phyloP scores from a whole-genome alignment of 2,329 filamentous ascomycete species.

The Didymellaceae sp. region DNA sequence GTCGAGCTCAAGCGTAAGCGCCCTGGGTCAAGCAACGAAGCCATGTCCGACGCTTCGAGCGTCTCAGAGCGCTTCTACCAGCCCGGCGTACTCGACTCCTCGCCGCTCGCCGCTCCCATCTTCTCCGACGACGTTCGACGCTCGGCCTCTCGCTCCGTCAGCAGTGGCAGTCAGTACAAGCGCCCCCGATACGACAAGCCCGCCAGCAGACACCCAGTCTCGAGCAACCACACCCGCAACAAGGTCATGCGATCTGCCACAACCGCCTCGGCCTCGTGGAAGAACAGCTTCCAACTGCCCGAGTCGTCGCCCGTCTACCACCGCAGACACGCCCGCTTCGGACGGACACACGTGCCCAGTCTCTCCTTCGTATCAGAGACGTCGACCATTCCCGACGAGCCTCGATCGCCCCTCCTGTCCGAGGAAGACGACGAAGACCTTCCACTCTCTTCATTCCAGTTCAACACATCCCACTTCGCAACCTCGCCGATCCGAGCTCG shows the following conservation, averaged over 20 bases:
- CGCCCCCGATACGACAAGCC: slow-evolving; percentile 38
- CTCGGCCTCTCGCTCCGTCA: slow-evolving; percentile 63
- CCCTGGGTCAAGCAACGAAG: slow-evolving; percentile 70
- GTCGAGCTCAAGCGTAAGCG: slow-evolving; percentile 78
- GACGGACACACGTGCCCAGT: slow-evolving; percentile 71
- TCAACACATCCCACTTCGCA: slow-evolving; percentile 62
- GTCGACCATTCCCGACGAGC: slow-evolving; percentile 70
- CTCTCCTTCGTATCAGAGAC: slow-evolving; percentile 80
- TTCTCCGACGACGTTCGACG: slow-evolving; percentile 80
- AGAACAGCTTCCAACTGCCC: slow-evolving; percentile 74
- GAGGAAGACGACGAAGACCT: slow-evolving; percentile 87
- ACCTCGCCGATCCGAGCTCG: slow-evolving; percentile 80
- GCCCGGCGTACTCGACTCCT: slow-evolving; percentile 75
- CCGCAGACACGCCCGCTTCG: slow-evolving; percentile 74
- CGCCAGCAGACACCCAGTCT: slow-evolving; percentile 42
- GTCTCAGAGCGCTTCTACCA: slow-evolving; percentile 79
- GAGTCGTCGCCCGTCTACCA: slow-evolving; percentile 88
- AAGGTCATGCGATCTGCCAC: slow-evolving; percentile 65
- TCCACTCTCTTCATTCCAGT: slow-evolving; percentile 75
- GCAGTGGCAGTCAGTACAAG: slow-evolving; percentile 55
- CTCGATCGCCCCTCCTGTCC: slow-evolving; percentile 63
- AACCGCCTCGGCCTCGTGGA: slow-evolving; percentile 71
- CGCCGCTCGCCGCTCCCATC: slow-evolving; percentile 79
- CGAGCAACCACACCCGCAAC: slow-evolving; percentile 70
- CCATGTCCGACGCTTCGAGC: slow-evolving; percentile 84